Evolutionary conservation across 148 eudicot genomes (phyloP), one percentile per base, ranked within the genome.

Genomic region (Talinum fruticosum): DNA sequence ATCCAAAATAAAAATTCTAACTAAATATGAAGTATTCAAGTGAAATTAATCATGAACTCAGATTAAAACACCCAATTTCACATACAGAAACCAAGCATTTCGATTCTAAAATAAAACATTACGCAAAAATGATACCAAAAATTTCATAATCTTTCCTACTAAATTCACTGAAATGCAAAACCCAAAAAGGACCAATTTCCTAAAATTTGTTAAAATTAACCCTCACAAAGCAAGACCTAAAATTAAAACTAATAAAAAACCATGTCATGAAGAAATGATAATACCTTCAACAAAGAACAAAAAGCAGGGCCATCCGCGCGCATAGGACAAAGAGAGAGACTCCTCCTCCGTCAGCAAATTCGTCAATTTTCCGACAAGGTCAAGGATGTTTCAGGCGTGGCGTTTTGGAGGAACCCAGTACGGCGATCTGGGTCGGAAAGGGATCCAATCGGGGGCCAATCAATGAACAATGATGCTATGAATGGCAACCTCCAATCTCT

Each of bases 361-460:
- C 10, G 87, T 32, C 34, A 92, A 69, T 45, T 83, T 92, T 23
- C 86, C 88, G 1, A 94, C 75, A 7, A 88, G 53, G 8, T 88
- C 87, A 2, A 86, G 80, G 28, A 92, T 36, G n/a, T 82, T 82
- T 10, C 76, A 67, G 59, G 83, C 54, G 2, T 68, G 65, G 6
- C 66, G 80, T 0, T 66, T 38, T 0, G 97, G 94, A 0, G 99
- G 99, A 73, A 91, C 94, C 96, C 96, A 95, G 85, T 88, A 95
- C 0, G 97, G 89, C 4, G 89, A 86, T 0, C 99, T 96, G 4
- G 99, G 99, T 4, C 89, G 74, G 51, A 95, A 91, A 8, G 94
- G 93, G 28, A 95, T 88, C 99, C 99, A 95, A 79, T 93, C 93
- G 6, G 99, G 99, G 8, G 96, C 91, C 2, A 93, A 86, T 8